Evolutionary conservation across 352 stramenopile genomes (phyloP).

Genomic region (Pythium chondricola): DNA sequence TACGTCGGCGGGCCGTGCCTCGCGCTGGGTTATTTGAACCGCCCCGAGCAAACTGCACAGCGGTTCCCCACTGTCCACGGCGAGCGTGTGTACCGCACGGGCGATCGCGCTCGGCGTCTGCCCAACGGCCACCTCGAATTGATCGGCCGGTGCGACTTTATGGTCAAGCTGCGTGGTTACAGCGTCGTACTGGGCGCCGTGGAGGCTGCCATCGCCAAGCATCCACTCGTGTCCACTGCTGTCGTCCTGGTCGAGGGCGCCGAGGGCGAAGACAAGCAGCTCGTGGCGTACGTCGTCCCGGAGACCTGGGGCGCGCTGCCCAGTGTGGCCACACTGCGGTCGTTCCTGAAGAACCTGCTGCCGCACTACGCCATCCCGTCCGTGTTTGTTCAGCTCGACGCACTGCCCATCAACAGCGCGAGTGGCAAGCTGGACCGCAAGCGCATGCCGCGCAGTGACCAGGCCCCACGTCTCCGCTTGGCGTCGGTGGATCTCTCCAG

Average conservation of each 20-base stretch:
- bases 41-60: constrained; percentile 66
- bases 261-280: constrained; percentile 82
- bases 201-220: constrained; percentile 85
- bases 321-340: constrained; percentile 51
- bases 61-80: constrained; percentile 63
- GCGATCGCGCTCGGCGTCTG: constrained; percentile 88
- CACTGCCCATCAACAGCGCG: constrained; percentile 80
- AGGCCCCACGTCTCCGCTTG: constrained; percentile 58
- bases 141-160: constrained; percentile 92
- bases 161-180: constrained; percentile 96
- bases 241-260: constrained; percentile 89
- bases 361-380: constrained; percentile 81
- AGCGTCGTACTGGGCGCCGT: constrained; percentile 91
- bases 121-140: constrained; percentile 90
- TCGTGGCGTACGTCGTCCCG: constrained; percentile 90
- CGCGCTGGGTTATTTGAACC: constrained; percentile 81
- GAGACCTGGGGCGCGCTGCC: constrained; percentile 65
- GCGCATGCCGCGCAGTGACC: constrained; percentile 67
- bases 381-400: constrained; percentile 75
- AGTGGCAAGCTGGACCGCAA: constrained; percentile 89
- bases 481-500: constrained; percentile 70
- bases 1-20: constrained; percentile 86
- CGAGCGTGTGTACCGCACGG: constrained; percentile 89
- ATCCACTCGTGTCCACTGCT: constrained; percentile 75
- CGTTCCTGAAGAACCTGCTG: constrained; percentile 69